Evolutionary conservation across 805 yeast genomes (phyloP), one percentile per base, ranked within the genome.

Genomic region (Kluyveromyces siamensis): DNA sequence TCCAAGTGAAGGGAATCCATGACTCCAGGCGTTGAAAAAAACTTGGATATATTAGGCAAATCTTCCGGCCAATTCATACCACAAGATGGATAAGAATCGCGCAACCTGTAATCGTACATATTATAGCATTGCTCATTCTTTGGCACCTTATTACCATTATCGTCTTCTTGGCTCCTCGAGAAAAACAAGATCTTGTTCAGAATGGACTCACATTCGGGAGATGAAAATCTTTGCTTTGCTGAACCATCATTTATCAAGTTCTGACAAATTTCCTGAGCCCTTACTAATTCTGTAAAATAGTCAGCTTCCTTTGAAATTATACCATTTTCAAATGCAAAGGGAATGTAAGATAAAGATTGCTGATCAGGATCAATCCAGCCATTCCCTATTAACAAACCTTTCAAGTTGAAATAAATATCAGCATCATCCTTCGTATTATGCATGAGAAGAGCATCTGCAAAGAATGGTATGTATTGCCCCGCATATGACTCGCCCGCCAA

Each of bases 401-500:
- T 72, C 49, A 90, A 63, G 48, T 81, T 71, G 36, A 74, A 54
- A 11, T 41, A 41, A 21, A 14, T 33, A 17, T 68, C 54, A 44
- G 17, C 17, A 30, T 45, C 35, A n/a, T n/a, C 41, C 37, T 60
- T 50, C 10, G 58, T 55, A 58, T 82, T 78, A 37, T 76, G 68
- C 2, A 72, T 68, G 44, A 79, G 56, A 6, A 91, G 72, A 1
- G 78, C 80, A 37, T 76, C 70, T 0, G 91, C 95, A 51, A 90
- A 78, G 64, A 84, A 87, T 0, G 99, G 98, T 47, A 93, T 85
- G 62, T 88, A 93, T 63, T 93, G 97, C 18, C 99, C 99, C 1
- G 98, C 98, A 68, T 84, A 93, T 55, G 96, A 86, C 70, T 93
- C 99, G 30, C 99, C 99, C 0, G 96, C 95, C 35, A 93, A 66